A percentile compares a stretch with the other conserved stretches of the same genome.
Conservation (phyloP, 139 green algal genomes). For the Chlorella sp. region DNA sequence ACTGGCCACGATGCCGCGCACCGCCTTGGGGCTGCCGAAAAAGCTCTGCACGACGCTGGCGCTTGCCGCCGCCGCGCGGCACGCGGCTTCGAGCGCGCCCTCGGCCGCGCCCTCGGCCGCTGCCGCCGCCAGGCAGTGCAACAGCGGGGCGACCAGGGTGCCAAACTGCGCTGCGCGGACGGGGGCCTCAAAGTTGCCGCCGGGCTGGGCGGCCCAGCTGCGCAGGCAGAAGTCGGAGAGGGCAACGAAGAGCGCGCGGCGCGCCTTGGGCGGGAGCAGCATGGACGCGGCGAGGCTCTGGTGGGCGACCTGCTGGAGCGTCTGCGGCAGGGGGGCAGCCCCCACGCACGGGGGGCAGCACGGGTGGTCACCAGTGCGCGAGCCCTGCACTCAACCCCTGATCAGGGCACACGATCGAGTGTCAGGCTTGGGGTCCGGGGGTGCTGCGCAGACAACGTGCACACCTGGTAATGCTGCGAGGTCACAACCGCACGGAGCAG, state of each 20-base stretch:
- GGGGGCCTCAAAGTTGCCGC: not conserved
- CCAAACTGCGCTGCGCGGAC: not conserved
- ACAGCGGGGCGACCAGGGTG: not conserved
- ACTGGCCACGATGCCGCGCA: conserved; percentile 12
- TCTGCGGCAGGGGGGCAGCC: not conserved
- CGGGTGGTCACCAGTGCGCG: too few species aligned
- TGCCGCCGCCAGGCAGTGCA: not conserved
- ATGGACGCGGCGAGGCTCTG: not conserved
- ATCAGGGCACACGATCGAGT: too few species aligned
- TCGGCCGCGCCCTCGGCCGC: not conserved
- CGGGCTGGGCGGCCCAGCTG: conserved; percentile 16
- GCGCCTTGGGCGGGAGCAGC: conserved; percentile 3
- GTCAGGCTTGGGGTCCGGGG: too few species aligned
- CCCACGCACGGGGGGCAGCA: not conserved
- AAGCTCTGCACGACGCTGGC: conserved; percentile 25
- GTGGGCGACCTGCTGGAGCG: conserved; percentile 1
- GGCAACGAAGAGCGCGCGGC: conserved; percentile 10
- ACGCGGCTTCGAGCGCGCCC: not conserved
- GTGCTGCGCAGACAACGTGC: too few species aligned
- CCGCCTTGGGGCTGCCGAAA: conserved; percentile 19
- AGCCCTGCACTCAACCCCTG: too few species aligned
- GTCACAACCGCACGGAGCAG: conserved; percentile 14
- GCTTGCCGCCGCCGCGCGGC: not conserved
- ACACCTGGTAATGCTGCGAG: conserved; percentile 4
- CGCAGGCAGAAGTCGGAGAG: conserved; percentile 29